Conservation (phyloP, 495 filamentous ascomycete genomes). For the Lepraria neglecta region DNA sequence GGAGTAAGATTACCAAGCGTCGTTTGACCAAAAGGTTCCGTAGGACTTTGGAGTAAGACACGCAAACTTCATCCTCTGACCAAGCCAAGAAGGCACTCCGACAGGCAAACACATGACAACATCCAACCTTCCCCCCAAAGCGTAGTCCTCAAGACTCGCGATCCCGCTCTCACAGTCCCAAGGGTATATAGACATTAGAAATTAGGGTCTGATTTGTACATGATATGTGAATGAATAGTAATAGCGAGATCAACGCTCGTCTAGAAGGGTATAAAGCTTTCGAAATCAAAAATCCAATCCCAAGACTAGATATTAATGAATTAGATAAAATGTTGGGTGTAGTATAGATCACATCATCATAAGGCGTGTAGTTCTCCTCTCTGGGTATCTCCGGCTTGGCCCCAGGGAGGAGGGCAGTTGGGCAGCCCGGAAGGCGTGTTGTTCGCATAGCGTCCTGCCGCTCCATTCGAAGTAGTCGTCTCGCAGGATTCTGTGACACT, state of each 20-base stretch:
- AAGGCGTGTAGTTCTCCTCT: conserved; percentile 75
- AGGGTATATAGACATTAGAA: conserved; percentile 21
- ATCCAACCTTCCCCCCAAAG: neutral
- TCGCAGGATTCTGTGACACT: conserved; percentile 51
- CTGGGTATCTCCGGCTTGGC: conserved; percentile 48
- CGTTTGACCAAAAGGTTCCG: too few species aligned
- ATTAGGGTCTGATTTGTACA: conserved; percentile 12
- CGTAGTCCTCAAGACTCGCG: neutral
- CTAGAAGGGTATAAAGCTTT: conserved; percentile 25
- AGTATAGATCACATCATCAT: conserved; percentile 67
- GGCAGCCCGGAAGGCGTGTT: conserved; percentile 65
- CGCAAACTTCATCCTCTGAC: too few species aligned
- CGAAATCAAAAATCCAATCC: conserved; percentile 1
- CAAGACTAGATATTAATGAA: conserved; percentile 15
- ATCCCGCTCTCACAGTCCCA: neutral
- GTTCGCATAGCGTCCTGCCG: conserved; percentile 70
- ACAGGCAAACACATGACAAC: too few species aligned
- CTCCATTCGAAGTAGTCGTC: conserved; percentile 69
- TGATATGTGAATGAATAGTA: conserved; percentile 4
- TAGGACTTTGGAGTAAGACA: too few species aligned
- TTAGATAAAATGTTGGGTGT: conserved; percentile 20
- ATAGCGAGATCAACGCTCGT: conserved; percentile 12
- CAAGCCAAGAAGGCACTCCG: too few species aligned
- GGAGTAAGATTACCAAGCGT: too few species aligned
- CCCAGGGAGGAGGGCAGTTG: conserved; percentile 39